Evolutionary conservation across 371 early-diverging fungal genomes (phyloP).

Genomic region (Catenaria anguillulae): DNA sequence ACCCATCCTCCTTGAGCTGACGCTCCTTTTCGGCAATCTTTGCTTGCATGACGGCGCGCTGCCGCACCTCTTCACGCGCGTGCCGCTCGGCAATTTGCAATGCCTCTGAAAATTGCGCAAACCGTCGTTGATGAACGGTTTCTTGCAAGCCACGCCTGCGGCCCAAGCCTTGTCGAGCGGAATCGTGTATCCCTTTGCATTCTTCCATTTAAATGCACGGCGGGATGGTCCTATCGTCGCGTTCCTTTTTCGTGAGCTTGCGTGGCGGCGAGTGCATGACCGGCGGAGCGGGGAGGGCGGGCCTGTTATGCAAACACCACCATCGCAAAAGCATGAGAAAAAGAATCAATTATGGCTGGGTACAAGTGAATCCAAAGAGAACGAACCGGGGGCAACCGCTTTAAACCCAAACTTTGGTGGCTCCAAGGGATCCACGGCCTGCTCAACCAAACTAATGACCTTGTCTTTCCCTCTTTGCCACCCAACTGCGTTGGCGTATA

Average conservation of each 20-base stretch:
- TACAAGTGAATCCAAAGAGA: constrained; percentile 29
- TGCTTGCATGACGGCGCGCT: constrained; percentile 73
- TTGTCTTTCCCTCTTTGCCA: constrained; percentile 37
- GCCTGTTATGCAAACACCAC: no score
- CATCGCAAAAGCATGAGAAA: no score
- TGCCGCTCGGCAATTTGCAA: constrained; percentile 83
- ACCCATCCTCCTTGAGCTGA: constrained; percentile 76
- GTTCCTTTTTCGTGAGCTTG: constrained; percentile 84
- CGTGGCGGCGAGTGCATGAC: constrained; percentile 95
- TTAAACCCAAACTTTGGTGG: constrained; percentile 85
- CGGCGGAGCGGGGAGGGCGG: constrained; percentile 93
- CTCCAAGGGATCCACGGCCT: constrained; percentile 89
- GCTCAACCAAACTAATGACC: constrained; percentile 90
- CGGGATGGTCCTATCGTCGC: constrained; percentile 89
- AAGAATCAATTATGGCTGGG: no score
- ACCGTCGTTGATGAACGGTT: constrained; percentile 74
- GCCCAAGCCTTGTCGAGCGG: constrained; percentile 95
- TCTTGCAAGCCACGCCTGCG: constrained; percentile 85
- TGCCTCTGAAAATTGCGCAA: constrained; percentile 91
- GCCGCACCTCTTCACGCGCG: constrained; percentile 82
- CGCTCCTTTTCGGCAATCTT: constrained; percentile 88
- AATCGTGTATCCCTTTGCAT: constrained; percentile 94
- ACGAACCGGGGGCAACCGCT: constrained; percentile 70
- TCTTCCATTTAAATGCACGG: constrained; percentile 98
- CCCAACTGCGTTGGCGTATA: constrained; percentile 73